Evolutionary conservation across 805 yeast species (phyloP).

Genomic region (Candida qinlingensis): DNA sequence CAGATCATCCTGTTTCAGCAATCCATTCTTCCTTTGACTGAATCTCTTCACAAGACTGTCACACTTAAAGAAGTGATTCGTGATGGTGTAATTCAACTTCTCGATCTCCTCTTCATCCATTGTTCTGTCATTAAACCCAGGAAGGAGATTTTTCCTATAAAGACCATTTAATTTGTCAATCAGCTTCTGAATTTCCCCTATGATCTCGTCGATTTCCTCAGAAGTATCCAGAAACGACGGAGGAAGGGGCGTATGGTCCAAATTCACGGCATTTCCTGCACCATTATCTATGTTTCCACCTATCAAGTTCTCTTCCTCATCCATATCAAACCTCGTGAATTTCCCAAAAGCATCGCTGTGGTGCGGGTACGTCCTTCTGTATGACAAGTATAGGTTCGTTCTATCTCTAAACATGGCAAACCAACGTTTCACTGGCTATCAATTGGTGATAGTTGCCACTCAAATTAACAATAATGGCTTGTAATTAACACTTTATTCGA

Average conservation of each 20-base stretch:
- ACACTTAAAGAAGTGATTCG: slow-evolving; percentile 72
- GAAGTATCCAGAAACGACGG: slow-evolving; percentile 77
- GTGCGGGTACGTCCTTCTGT: slow-evolving; percentile 84
- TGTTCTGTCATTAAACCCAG: slow-evolving; percentile 80
- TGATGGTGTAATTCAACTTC: slow-evolving; percentile 64
- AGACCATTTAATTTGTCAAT: slow-evolving; percentile 59
- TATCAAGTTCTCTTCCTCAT: slow-evolving; percentile 28
- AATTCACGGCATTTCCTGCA: slow-evolving; percentile 27
- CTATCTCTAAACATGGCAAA: slow-evolving; percentile 82
- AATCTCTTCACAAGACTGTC: slow-evolving; percentile 71
- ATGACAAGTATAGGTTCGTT: slow-evolving; percentile 86
- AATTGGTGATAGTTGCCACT: too few species aligned
- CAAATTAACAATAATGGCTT: too few species aligned
- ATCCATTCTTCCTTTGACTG: slow-evolving; percentile 34
- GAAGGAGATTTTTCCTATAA: slow-evolving; percentile 78
- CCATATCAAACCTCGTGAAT: slow-evolving; percentile 22
- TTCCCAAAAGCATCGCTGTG: slow-evolving; percentile 26
- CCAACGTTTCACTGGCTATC: background rate
- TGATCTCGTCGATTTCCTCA: slow-evolving; percentile 59
- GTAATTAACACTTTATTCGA: too few species aligned
- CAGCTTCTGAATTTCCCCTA: slow-evolving; percentile 46
- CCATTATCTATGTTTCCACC: slow-evolving; percentile 13
- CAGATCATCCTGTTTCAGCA: slow-evolving; percentile 39
- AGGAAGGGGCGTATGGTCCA: slow-evolving; percentile 63
- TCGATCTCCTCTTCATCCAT: slow-evolving; percentile 77